Base-by-base conservation (phyloP, 163 green algal species). In the Scenedesmus sp. region DNA sequence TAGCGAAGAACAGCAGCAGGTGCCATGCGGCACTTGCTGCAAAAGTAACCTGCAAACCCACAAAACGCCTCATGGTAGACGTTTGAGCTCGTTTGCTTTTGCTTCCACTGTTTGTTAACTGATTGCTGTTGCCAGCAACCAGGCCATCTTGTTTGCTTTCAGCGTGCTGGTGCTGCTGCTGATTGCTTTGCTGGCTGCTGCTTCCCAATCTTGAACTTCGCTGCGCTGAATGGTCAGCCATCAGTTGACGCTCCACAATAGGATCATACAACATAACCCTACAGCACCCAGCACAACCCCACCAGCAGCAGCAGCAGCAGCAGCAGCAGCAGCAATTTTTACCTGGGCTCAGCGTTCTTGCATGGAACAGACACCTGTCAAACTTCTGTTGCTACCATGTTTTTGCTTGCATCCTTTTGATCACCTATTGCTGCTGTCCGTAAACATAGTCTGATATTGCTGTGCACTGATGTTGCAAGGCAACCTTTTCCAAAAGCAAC, bases 221-320 rank as follows among this genome's bases (percentile, higher is more conserved):
- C n/a, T n/a, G n/a, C n/a, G n/a, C n/a, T 40, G 24, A 30, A 6
- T 37, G 30, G 24, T 30, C 40, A 18, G 73, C 73, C 73, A 82
- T 44, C 35, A 82, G 33, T n/a, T 46, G 33, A 1, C 15, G 35
- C 73, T 82, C 73, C 2, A 82, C 73, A 51, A 82, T 82, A 35
- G 73, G 73, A 51, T 82, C 73, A 16, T 51, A 82, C 35, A 82
- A 18, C 73, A 82, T 82, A 2, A 82, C 73, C 73, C 73, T 82
- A 37, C 73, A 51, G 56, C 16, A 16, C 1, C 56, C n/a, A n/a
- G n/a, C n/a, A n/a, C n/a, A n/a, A 76, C 65, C 30, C 7, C 65
- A 40, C 4, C 65, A 76, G 65, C 30, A 37, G 70, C 70, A 80
- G 33, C 7, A 30, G 33, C 70, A 44, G 2, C 33, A 24, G 16